phyloP scores from a whole-genome alignment of 2,329 filamentous ascomycete species.

The Thermoascus crustaceus region DNA sequence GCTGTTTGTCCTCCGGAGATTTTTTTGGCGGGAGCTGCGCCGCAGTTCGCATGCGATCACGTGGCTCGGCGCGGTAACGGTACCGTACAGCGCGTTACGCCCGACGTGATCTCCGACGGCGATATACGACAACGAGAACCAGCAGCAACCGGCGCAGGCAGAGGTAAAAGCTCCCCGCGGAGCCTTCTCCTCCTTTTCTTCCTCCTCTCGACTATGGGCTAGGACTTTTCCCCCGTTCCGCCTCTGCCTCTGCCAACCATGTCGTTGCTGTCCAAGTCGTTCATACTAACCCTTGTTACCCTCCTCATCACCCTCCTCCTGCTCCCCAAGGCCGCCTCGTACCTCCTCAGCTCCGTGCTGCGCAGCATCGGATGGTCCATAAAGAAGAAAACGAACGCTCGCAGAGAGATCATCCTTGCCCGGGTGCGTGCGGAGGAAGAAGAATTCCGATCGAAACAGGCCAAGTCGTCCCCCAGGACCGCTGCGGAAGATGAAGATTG shows the following conservation, averaged over 20 bases:
- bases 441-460: slow-evolving; percentile 19
- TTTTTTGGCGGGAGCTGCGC: no score
- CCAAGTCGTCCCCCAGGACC: slow-evolving; percentile 18
- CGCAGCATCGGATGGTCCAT: slow-evolving; percentile 52
- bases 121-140: neutral
- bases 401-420: slow-evolving; percentile 47
- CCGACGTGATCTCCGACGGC: no score
- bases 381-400: slow-evolving; percentile 54
- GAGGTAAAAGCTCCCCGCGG: slow-evolving; percentile 2
- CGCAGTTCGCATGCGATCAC: no score
- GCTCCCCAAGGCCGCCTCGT: slow-evolving; percentile 26
- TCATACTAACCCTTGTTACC: slow-evolving; percentile 25
- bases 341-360: slow-evolving; percentile 27
- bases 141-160: neutral
- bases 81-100: no score
- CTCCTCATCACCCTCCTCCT: slow-evolving; percentile 26
- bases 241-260: slow-evolving; percentile 17
- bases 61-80: no score
- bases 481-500: slow-evolving; percentile 54
- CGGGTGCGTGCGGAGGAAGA: slow-evolving; percentile 39
- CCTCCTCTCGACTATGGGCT: neutral
- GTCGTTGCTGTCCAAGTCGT: slow-evolving; percentile 25
- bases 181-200: neutral
- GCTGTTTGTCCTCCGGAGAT: no score
- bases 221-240: neutral